Evolutionary conservation across 352 stramenopile species (phyloP), one percentile per base, ranked within the genome.

Genomic region (Globisporangium nunn): DNA sequence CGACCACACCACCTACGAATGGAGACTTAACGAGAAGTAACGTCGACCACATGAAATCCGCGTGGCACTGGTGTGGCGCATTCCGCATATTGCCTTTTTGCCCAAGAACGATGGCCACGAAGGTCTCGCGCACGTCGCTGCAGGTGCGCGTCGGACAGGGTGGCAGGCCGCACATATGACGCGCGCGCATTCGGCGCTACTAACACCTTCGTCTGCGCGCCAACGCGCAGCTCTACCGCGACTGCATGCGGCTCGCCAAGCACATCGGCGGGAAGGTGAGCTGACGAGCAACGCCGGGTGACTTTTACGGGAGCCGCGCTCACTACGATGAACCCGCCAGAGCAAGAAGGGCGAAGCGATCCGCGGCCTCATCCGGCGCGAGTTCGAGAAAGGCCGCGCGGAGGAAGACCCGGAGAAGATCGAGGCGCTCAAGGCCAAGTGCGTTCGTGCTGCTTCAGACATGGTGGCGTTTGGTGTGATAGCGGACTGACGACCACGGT

Each of bases 261-360:
- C 84, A 94, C 70, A 94, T 94, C 44, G 84, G 84, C 31, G 84
- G 84, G 68, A 88, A 72, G 53, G 84, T 94, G 68, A 53, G 75
- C 29, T 23, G 23, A 23, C 23, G 23, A 23, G 23, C 23, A 23
- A 23, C 23, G 23, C 23, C 23, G 23, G 23, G 23, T 23, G 23
- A 23, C 23, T 37, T 18, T n/a, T 65, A 18, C 55, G 18, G 59
- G 30, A 29, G 43, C 2, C 4, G 17, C 43, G 5, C 8, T 10
- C 43, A 7, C 43, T 23, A 3, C 4, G 12, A 12, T 18, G 10
- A 23, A 15, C 14, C 18, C 12, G 48, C 50, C 43, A 94, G 84
- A 94, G 81, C 64, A 91, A 91, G 64, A 94, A 94, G 61, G 84
- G 80, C 4, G 53, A 79, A 48, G 84, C 84, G 12, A 94, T 94